Conservation (phyloP, 2,329 filamentous ascomycete species). For the Colletotrichum paranaense region DNA sequence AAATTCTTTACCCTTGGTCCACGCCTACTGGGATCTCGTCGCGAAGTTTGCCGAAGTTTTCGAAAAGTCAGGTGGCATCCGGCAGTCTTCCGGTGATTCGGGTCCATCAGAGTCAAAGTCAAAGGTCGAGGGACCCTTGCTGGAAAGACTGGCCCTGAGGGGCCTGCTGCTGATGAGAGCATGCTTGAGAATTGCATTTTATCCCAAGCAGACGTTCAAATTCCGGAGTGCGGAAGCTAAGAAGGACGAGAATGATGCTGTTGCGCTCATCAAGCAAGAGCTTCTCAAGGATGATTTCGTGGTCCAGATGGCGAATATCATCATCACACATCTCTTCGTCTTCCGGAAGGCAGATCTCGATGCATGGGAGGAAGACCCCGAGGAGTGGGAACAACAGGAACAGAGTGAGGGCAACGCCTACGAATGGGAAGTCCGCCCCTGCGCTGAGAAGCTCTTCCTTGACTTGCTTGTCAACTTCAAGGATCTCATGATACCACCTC, state of each 20-base stretch:
- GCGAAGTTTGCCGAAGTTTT: conserved; percentile 81
- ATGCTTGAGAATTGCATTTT: conserved; percentile 87
- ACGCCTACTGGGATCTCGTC: conserved; percentile 87
- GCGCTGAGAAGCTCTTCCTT: conserved; percentile 92
- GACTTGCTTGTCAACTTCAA: conserved; percentile 93
- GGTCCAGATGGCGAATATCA: conserved; percentile 82
- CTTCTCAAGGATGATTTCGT: conserved; percentile 83
- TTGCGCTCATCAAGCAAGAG: conserved; percentile 75
- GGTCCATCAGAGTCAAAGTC: conserved; percentile 52
- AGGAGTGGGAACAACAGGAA: conserved; percentile 94
- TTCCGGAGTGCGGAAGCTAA: conserved; percentile 81
- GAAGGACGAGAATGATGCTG: conserved; percentile 78
- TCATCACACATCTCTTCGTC: conserved; percentile 89
- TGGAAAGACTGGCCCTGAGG: conserved; percentile 85
- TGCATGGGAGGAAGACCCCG: conserved; percentile 93
- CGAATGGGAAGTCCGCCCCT: conserved; percentile 92
- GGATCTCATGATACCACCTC: conserved; percentile 79
- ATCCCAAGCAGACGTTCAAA: conserved; percentile 83
- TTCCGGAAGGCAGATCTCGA: conserved; percentile 87
- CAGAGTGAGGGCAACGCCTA: conserved; percentile 86
- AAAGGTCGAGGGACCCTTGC: conserved; percentile 70
- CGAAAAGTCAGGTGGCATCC: conserved; percentile 69
- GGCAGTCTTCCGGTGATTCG: conserved; percentile 53
- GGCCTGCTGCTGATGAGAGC: conserved; percentile 84
- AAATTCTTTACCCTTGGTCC: conserved; percentile 80